Evolutionary conservation across 805 yeast genomes (phyloP).

Genomic region (Wickerhamiella alocasiicola): DNA sequence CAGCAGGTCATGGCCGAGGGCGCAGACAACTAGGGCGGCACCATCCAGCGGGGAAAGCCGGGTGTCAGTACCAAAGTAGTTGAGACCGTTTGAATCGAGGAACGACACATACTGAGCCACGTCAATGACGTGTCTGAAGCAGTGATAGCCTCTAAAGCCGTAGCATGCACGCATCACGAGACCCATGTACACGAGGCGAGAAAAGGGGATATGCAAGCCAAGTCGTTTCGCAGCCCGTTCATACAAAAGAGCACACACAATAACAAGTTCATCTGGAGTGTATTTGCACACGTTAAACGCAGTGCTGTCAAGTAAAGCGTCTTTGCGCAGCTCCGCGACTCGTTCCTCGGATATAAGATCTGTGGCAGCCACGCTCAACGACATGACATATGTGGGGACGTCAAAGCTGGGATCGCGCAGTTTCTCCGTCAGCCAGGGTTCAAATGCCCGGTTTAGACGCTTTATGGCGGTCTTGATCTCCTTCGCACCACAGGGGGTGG

Average conservation of each 20-base stretch:
- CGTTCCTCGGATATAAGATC: not conserved
- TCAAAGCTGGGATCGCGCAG: not conserved
- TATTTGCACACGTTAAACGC: not conserved
- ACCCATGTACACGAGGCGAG: not conserved
- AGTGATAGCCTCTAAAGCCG: slow-evolving; percentile 79
- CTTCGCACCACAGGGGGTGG: not conserved
- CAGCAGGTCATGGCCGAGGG: slow-evolving; percentile 90
- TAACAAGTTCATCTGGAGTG: slow-evolving; percentile 3
- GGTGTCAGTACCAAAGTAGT: slow-evolving; percentile 5
- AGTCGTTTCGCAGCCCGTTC: not conserved
- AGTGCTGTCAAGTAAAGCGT: not conserved
- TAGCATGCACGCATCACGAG: slow-evolving; percentile 60
- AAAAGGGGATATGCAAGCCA: not conserved
- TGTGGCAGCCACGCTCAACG: not conserved
- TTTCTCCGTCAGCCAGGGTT: slow-evolving; percentile 4
- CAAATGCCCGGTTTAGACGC: not conserved
- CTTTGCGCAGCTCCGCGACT: not conserved
- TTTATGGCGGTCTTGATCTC: not conserved
- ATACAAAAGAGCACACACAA: not conserved
- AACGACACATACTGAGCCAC: slow-evolving; percentile 81
- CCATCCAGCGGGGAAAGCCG: slow-evolving; percentile 31
- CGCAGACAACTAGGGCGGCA: slow-evolving; percentile 58
- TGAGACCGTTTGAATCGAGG: slow-evolving; percentile 17
- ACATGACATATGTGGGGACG: not conserved
- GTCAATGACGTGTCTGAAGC: slow-evolving; percentile 90